Conservation (phyloP, 2,329 filamentous ascomycete species). For the Delphinella strobiligena region DNA sequence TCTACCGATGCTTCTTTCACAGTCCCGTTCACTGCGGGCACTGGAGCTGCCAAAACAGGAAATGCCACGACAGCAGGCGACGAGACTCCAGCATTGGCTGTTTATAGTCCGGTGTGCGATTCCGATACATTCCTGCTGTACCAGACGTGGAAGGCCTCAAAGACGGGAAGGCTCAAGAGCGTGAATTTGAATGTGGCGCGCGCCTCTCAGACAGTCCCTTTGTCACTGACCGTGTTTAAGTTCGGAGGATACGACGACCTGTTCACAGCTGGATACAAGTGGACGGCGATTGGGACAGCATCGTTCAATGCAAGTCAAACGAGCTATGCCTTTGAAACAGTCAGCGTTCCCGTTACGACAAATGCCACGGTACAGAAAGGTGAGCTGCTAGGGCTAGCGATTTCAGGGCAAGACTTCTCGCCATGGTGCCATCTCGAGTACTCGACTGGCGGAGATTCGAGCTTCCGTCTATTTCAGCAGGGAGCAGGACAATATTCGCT, state of each 20-base stretch:
- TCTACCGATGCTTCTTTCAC: conserved; percentile 9
- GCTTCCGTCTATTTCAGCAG: conserved; percentile 12
- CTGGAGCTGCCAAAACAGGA: conserved; percentile 5
- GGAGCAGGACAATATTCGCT: conserved; percentile 14
- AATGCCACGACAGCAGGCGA: conserved; percentile 10
- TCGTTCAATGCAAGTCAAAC: conserved; percentile 11
- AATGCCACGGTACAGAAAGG: conserved; percentile 13
- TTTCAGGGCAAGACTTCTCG: conserved; percentile 12
- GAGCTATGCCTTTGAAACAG: conserved; percentile 12
- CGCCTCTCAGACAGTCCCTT: conserved; percentile 10
- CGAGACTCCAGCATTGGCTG: conserved; percentile 11
- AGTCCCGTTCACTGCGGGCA: conserved; percentile 10
- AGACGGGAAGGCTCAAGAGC: conserved; percentile 11
- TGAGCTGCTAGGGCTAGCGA: conserved; percentile 13
- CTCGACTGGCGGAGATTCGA: conserved; percentile 1
- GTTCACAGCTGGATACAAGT: conserved; percentile 13
- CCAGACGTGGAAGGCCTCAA: conserved; percentile 13
- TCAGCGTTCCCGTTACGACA: conserved; percentile 11
- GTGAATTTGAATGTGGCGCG: conserved; percentile 14
- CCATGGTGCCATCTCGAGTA: conserved; percentile 16
- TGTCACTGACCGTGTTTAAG: conserved; percentile 14
- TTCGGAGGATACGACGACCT: conserved; percentile 13
- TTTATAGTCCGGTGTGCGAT: conserved; percentile 14
- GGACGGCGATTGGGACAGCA: conserved; percentile 11
- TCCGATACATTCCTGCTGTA: conserved; percentile 14